Percentiles rank a stretch among this genome's conserved stretches.
phyloP scores from a whole-genome alignment of 495 filamentous ascomycete species.

The Penicillium arizonense region DNA sequence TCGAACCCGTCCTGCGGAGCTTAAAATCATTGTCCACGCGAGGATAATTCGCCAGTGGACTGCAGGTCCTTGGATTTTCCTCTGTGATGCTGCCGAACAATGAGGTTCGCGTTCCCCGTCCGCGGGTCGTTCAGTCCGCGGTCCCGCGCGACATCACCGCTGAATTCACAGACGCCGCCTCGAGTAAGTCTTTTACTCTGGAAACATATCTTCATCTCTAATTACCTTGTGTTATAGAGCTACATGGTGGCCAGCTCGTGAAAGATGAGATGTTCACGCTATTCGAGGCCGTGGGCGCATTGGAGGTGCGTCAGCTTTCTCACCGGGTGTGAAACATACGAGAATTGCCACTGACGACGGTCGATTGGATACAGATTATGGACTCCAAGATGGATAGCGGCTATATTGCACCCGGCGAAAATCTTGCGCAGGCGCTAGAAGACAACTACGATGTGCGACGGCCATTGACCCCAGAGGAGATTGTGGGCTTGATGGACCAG shows the following conservation, averaged over 20 bases:
- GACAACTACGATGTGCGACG: slow-evolving; percentile 79
- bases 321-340: slow-evolving; percentile 2
- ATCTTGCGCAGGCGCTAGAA: slow-evolving; percentile 57
- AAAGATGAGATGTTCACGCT: slow-evolving; percentile 94
- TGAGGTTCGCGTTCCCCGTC: slow-evolving; percentile 32
- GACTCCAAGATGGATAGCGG: slow-evolving; percentile 99
- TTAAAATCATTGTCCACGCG: slow-evolving; percentile 5
- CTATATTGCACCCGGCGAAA: slow-evolving; percentile 70
- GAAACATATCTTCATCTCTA: not conserved
- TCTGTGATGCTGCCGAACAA: slow-evolving; percentile 41
- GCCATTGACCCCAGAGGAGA: slow-evolving; percentile 69
- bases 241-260: slow-evolving; percentile 77
- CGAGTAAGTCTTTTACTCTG: slow-evolving; percentile 49
- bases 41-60: slow-evolving; percentile 25
- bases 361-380: slow-evolving; percentile 69
- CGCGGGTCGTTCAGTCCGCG: slow-evolving; percentile 43
- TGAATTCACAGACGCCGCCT: slow-evolving; percentile 67
- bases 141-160: slow-evolving; percentile 73
- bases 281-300: slow-evolving; percentile 88
- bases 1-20: slow-evolving; percentile 2
- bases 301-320: slow-evolving; percentile 67
- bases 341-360: slow-evolving; percentile 13
- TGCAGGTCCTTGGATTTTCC: slow-evolving; percentile 24
- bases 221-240: slow-evolving; percentile 46
- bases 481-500: slow-evolving; percentile 92